phyloP scores from a whole-genome alignment of 345 rosid genomes.

The Kernera saxatilis region DNA sequence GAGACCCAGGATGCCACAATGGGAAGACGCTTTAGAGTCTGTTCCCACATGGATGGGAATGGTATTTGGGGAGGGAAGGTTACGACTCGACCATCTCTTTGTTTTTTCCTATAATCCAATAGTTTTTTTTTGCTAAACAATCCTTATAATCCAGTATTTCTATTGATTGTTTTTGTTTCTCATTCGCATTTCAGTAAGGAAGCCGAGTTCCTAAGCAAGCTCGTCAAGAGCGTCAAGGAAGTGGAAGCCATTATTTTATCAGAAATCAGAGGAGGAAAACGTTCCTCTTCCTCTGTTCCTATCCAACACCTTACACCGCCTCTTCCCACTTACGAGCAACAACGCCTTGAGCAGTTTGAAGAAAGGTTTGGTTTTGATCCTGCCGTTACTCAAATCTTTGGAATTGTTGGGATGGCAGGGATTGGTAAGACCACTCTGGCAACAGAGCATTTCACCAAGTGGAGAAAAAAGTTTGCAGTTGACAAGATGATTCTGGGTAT shows the following conservation, averaged over 20 bases:
- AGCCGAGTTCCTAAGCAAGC: neutral
- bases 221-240: neutral
- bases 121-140: neutral
- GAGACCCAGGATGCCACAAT: neutral
- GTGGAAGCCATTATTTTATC: neutral
- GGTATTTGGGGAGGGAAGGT: neutral
- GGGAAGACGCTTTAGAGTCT: neutral
- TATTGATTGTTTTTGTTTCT: too few species aligned
- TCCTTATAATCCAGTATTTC: too few species aligned
- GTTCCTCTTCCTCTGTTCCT: neutral
- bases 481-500: neutral
- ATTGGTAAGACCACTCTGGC: slow-evolving; percentile 5
- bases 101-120: neutral
- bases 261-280: neutral
- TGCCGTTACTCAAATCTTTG: neutral
- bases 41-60: neutral
- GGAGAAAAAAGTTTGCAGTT: neutral
- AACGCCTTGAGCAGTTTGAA: neutral
- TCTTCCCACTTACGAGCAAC: neutral
- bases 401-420: neutral
- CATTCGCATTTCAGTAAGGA: neutral
- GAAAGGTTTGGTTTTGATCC: neutral
- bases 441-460: neutral
- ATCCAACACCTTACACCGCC: neutral
- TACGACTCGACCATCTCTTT: neutral